These are phyloP conservation scores for Elsinoe perseae DNA, from an alignment of 2,329 filamentous ascomycete species.

Conservation along the genomic window DNA sequence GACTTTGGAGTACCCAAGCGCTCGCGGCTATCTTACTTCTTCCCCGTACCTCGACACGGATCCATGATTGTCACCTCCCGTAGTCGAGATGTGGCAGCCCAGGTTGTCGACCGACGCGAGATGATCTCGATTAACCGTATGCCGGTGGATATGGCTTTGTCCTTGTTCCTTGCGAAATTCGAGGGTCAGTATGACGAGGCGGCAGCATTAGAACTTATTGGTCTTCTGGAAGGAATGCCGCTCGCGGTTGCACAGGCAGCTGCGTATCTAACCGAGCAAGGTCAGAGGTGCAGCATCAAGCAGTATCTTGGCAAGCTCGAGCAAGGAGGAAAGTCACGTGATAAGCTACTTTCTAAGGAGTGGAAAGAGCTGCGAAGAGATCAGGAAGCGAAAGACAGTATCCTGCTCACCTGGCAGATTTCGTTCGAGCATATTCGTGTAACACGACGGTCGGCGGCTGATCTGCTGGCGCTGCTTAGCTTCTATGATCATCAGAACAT, in stretches of 20 bases:
- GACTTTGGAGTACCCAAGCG: neutral
- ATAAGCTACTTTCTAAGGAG: constrained; percentile 9
- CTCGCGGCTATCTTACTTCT: neutral
- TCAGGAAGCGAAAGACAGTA: constrained; percentile 18
- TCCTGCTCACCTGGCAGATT: constrained; percentile 23
- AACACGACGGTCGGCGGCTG: constrained; percentile 9
- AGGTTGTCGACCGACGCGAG: constrained; percentile 19
- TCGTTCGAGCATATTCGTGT: constrained; percentile 22
- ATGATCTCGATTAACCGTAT: constrained; percentile 22
- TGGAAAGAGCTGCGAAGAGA: constrained; percentile 17
- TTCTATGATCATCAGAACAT: constrained; percentile 6
- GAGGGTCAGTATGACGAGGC: neutral
- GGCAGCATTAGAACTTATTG: constrained; percentile 15
- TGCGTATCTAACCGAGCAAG: constrained; percentile 27
- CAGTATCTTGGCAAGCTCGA: constrained; percentile 36
- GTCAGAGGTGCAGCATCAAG: constrained; percentile 26
- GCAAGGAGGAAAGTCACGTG: constrained; percentile 25
- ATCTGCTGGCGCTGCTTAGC: constrained; percentile 8
- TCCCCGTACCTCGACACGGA: constrained; percentile 17
- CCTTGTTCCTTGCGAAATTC: constrained; percentile 16
- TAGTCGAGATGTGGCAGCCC: constrained; percentile 18
- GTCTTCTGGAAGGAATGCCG: constrained; percentile 29
- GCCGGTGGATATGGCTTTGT: constrained; percentile 19
- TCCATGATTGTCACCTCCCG: constrained; percentile 22
- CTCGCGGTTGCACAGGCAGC: constrained; percentile 31